Base-by-base conservation (phyloP, 495 filamentous ascomycete genomes). In the Friedmanniomyces simplex region DNA sequence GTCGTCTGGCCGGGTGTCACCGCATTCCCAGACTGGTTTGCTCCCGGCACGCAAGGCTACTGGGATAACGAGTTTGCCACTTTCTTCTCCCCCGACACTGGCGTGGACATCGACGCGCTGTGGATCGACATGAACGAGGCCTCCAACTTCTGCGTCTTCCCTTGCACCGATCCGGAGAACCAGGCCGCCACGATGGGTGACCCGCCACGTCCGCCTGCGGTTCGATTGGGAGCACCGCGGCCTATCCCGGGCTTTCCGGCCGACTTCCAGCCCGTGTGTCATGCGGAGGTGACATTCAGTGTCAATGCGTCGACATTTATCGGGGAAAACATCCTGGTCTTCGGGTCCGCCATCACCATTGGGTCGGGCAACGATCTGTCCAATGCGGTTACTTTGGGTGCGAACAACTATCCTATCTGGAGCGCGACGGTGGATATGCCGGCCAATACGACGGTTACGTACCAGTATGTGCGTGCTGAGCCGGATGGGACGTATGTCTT, bases 21-120 rank as follows among this genome's bases (percentile, higher is more conserved):
- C 13, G 63, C 55, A 0, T 65, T 65, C 47, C 63, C 63, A 0
- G 89, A 95, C 67, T 93, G 89, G 89, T 93, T 94, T 69, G 73
- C 83, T 39, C 73, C 80, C 3, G 78, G 79, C 32, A 80, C 81
- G 10, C 75, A 82, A 57, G 68, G 67, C 0, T 95, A 82, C 69
- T 95, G 89, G 88, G 82, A 84, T 63, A 75, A 73, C 37, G 82
- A 93, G 67, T 57, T 58, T 28, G 49, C 88, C 91, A 66, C 62
- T 60, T 22, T 93, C 75, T 95, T 95, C 71, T 66, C 73, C 61
- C 59, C 77, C 0, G 66, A 78, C 0, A 73, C 66, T 0, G 89
- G 89, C 22, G 77, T 95, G 4, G 82, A 93, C 63, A 89, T 94
- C 58, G 89, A 94, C 62, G 89, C 79, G 0, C 75, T 91, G 25